Evolutionary conservation across 169 alveolate genomes (phyloP), one percentile per base, ranked within the genome.

Genomic region (Perkinsus marinus): DNA sequence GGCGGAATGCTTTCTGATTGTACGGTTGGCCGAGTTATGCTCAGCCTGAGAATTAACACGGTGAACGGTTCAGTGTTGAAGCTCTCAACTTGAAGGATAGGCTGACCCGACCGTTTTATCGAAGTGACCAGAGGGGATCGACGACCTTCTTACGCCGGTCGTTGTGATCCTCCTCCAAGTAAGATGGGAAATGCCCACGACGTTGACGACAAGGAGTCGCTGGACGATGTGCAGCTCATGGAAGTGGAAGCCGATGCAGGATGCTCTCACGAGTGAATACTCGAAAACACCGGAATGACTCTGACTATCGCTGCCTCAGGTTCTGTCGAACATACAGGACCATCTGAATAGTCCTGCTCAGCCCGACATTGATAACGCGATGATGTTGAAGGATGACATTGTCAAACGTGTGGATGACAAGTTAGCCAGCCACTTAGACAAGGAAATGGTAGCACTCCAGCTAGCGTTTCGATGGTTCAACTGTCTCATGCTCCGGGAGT

Each of bases 71-170:
- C n/a, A n/a, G n/a, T n/a, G n/a, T n/a, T n/a, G n/a, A n/a, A n/a
- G n/a, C n/a, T n/a, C n/a, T n/a, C n/a, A n/a, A n/a, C n/a, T n/a
- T n/a, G n/a, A n/a, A n/a, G n/a, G n/a, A n/a, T n/a, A n/a, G n/a
- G n/a, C n/a, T n/a, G n/a, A n/a, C n/a, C n/a, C n/a, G n/a, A n/a
- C n/a, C n/a, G n/a, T n/a, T n/a, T n/a, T n/a, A n/a, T n/a, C n/a
- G n/a, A n/a, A n/a, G n/a, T n/a, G n/a, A n/a, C n/a, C n/a, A n/a
- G 36, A 97, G 95, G 99, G 99, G 39, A 96, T 98, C 43, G 97
- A 98, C 93, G 99, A 98, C 92, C 92, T 98, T 89, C 92, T 95
- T 94, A 95, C 95, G 92, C 97, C 97, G 93, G 95, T 97, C 92
- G 95, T 95, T 91, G 92, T 93, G 68, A 97, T 95, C 68, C 92